Base-by-base conservation (phyloP, 1,284 basidiomycete species). In the Cryptococcus wingfieldii region DNA sequence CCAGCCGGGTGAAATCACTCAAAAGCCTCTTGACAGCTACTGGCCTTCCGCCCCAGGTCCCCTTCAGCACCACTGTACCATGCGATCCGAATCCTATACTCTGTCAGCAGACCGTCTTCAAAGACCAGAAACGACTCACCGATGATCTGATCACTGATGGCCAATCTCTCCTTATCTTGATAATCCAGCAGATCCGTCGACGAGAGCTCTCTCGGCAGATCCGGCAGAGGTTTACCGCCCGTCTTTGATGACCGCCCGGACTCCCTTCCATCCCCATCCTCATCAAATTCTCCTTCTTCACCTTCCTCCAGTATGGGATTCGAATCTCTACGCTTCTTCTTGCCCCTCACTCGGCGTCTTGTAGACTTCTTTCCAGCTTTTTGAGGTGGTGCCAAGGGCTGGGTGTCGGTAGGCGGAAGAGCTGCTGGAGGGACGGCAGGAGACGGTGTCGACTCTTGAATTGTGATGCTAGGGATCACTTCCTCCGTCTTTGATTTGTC, bases 11-110 rank as follows among this genome's bases (percentile, higher is more conserved):
- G 71, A 98, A 98, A 75, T 98, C 94, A 65, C 88, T 88, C 27
- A 98, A 82, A 13, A 98, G 83, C 0, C 96, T 88, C 77, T 98
- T 98, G 60, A 98, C 94, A 5, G 95, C 95, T 1, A 98, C 95
- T 0, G 93, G 89, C 51, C 96, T 86, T 1, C 92, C 93, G 78
- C 98, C 95, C 51, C 98, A 85, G 4, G 90, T 90, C 4, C 96
- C 95, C 69, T 88, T 86, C 76, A 87, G 91, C 0, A 98, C 94
- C 31, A 98, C 89, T 0, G 95, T 98, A 4, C 95, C 95, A 64
- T 96, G 93, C 0, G 94, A 98, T 5, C 95, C 95, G 68, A 90
- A 94, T 3, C 95, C 92, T 93, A 63, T 7, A 47, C 18, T 14
- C 49, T 23, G 23, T 50, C 23, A 23, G 39, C 14, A 13, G 39